Conservation (phyloP, 306 rosid genomes). For the Spatholobus suberectus region DNA sequence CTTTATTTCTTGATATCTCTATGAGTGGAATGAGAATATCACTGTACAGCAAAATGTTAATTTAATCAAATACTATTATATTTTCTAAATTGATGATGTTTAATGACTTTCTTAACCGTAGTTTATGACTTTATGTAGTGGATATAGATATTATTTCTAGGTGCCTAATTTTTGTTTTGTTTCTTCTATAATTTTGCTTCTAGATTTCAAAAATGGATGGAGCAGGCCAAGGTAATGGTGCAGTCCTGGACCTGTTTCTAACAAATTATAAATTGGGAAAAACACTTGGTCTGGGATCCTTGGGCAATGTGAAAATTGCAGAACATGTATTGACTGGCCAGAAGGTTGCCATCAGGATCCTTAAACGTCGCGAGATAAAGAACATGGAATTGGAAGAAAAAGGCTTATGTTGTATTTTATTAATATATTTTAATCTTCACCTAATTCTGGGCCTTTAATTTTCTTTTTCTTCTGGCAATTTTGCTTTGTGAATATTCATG, state of each 20-base stretch:
- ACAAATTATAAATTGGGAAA: conserved; percentile 84
- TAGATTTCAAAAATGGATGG: conserved; percentile 61
- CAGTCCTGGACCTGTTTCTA: conserved; percentile 54
- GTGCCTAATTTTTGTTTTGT: conserved; percentile 11
- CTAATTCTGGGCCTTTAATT: background rate
- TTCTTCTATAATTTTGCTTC: conserved; percentile 15
- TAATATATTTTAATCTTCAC: conserved; percentile 18
- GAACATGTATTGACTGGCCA: conserved; percentile 81
- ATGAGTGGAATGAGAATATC: background rate
- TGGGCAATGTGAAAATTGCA: conserved; percentile 90
- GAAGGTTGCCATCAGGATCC: conserved; percentile 91
- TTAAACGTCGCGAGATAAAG: conserved; percentile 78
- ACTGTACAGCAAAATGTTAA: background rate
- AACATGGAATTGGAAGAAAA: conserved; percentile 90
- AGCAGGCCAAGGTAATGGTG: conserved; percentile 52
- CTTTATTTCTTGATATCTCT: background rate
- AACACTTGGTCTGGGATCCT: conserved; percentile 86
- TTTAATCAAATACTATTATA: background rate
- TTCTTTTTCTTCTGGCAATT: background rate
- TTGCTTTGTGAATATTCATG: background rate
- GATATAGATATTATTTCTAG: background rate
- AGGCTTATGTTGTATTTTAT: conserved; percentile 53
- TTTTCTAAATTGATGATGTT: background rate
- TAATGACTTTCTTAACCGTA: background rate
- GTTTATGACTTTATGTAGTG: conserved; percentile 20